A percentile compares a stretch with the other conserved stretches of the same genome.
Conservation (phyloP, 2,329 filamentous ascomycete species). For the Microcyclospora pomicola region DNA sequence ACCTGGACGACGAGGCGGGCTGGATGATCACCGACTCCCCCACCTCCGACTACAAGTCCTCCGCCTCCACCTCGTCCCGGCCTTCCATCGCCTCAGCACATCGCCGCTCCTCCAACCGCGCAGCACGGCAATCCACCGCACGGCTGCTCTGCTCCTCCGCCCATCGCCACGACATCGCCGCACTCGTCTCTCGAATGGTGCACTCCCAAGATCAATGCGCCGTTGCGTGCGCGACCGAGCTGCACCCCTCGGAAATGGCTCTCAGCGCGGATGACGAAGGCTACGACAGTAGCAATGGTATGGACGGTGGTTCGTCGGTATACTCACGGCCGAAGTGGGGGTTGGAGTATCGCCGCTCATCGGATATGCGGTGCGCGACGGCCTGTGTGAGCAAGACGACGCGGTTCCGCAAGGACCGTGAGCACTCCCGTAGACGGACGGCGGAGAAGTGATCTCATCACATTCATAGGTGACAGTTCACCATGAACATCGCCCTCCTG, state of each 20-base stretch:
- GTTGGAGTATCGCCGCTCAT: conserved; percentile 10
- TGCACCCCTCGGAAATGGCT: conserved; percentile 3
- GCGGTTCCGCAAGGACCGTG: conserved; percentile 10
- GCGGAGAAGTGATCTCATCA: conserved; percentile 3
- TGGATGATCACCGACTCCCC: conserved; percentile 11
- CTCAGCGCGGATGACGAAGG: conserved; percentile 13
- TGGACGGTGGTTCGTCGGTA: conserved; percentile 3
- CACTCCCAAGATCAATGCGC: conserved; percentile 29
- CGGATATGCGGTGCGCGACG: conserved; percentile 11
- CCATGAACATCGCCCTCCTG: no score
- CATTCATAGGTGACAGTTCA: no score
- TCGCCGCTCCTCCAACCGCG: conserved; percentile 24
- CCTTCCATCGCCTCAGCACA: conserved; percentile 3
- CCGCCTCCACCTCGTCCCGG: conserved; percentile 7
- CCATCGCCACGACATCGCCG: conserved; percentile 28
- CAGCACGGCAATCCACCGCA: conserved; percentile 28
- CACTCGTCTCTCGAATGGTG: conserved; percentile 30
- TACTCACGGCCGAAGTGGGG: conserved; percentile 7
- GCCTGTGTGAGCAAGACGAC: conserved; percentile 16
- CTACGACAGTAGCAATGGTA: conserved; percentile 12
- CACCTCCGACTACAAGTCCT: conserved; percentile 1
- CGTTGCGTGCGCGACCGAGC: conserved; percentile 2
- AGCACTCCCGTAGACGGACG: conserved; percentile 8
- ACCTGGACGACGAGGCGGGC: conserved; percentile 16
- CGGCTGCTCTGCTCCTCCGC: conserved; percentile 27